These are phyloP conservation scores for Yarrowia porcina DNA, from an alignment of 805 yeast species.

Conservation along the genomic window DNA sequence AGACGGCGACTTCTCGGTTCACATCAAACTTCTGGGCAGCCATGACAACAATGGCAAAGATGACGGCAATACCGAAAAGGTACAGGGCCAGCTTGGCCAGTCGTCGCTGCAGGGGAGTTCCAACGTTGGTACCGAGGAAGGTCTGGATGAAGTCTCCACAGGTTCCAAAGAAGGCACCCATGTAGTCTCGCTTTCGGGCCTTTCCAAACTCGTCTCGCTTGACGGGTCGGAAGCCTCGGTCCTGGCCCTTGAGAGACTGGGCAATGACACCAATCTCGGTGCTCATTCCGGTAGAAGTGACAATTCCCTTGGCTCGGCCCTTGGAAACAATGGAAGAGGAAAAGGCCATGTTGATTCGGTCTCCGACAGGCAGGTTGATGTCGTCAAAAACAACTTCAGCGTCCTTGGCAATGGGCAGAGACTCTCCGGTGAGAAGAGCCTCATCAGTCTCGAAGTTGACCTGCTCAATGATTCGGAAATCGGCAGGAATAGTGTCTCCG, in stretches of 20 bases:
- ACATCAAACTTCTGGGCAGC: constrained; percentile 74
- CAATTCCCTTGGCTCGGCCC: constrained; percentile 72
- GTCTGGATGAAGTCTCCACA: constrained; percentile 57
- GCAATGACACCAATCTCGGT: constrained; percentile 80
- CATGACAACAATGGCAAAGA: constrained; percentile 84
- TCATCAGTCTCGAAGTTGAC: constrained; percentile 71
- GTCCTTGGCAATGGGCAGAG: constrained; percentile 60
- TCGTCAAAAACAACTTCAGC: constrained; percentile 41
- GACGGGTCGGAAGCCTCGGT: constrained; percentile 43
- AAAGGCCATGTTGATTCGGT: constrained; percentile 67
- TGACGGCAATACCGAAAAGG: constrained; percentile 72
- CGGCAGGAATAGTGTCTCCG: constrained; percentile 78
- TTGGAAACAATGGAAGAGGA: constrained; percentile 67
- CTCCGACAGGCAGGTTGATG: constrained; percentile 58
- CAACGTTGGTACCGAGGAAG: constrained; percentile 69
- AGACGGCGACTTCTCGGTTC: constrained; percentile 77
- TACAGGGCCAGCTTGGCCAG: constrained; percentile 73
- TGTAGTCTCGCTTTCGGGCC: constrained; percentile 34
- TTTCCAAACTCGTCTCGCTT: constrained; percentile 46
- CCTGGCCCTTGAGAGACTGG: constrained; percentile 48
- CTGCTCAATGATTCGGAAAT: constrained; percentile 54
- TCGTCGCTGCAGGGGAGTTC: constrained; percentile 78
- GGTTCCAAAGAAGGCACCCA: constrained; percentile 49
- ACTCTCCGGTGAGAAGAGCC: constrained; percentile 64
- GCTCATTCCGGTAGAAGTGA: constrained; percentile 59